A percentile compares a stretch with the other conserved stretches of the same genome.
Evolutionary conservation across 2,329 filamentous ascomycete genomes (phyloP).

Genomic region (Leptodontidium sp.): DNA sequence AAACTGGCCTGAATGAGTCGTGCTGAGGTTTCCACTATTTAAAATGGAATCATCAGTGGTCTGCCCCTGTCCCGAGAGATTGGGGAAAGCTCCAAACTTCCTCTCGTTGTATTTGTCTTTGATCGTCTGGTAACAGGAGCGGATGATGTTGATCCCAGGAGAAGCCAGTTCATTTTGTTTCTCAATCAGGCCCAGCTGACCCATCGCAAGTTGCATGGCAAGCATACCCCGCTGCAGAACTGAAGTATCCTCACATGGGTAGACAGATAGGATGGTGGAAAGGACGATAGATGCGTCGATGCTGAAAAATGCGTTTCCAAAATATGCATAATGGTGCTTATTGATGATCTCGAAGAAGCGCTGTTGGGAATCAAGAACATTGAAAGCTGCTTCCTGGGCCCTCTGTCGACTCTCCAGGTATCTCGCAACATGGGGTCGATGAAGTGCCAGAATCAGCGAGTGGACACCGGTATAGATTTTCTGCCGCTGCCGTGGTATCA

Average conservation of each 20-base stretch:
- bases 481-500: too few species aligned
- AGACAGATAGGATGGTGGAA: neutral
- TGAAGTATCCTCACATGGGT: neutral
- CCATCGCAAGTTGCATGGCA: conserved; percentile 6
- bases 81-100: neutral
- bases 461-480: too few species aligned
- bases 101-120: conserved; percentile 1
- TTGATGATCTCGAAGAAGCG: conserved; percentile 4
- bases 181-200: conserved; percentile 13
- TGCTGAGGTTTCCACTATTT: neutral
- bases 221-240: conserved; percentile 1
- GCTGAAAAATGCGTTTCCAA: conserved; percentile 11
- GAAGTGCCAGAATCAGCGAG: too few species aligned
- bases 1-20: neutral
- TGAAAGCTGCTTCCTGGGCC: neutral
- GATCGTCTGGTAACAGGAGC: conserved; percentile 10
- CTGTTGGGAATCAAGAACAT: neutral
- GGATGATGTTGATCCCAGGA: conserved; percentile 9
- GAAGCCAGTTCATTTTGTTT: conserved; percentile 8
- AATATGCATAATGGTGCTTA: neutral
- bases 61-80: neutral
- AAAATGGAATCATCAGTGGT: neutral
- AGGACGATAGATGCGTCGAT: conserved; percentile 11
- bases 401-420: conserved; percentile 7
- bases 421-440: too few species aligned